Evolutionary conservation across 2,329 filamentous ascomycete species (phyloP), one percentile per base, ranked within the genome.

Genomic region (Fusarium nanum): DNA sequence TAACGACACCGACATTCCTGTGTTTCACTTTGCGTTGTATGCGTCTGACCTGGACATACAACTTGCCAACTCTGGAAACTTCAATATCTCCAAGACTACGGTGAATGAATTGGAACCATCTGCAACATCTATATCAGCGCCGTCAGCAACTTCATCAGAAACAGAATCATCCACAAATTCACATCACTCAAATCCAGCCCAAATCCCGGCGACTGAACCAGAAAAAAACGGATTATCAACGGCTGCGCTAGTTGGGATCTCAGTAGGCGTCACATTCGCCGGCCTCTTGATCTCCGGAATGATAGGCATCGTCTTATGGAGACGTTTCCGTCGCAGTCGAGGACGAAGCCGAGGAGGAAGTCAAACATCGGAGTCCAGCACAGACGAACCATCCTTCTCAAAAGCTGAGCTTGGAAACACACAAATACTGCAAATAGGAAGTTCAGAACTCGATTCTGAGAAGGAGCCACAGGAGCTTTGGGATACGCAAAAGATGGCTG

Each of bases 1-100:
- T 3, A n/a, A 25, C 7, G n/a, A 32, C 1, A 6, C 37, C 1
- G 37, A 50, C 2, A 34, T 59, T 1, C 40, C 61, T 0, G 37
- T 50, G 3, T 64, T 64, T 14, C 60, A 64, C 11, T 64, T 64
- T 28, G 27, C 45, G 0, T 20, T 64, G 0, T 64, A 64, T 3
- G 40, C 61, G 1, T 58, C 60, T 2, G 50, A 63, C 2, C 20
- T 34, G 0, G 40, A 64, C 7, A 25, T 41, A 0, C 44, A 52
- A 3, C 13, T 64, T 1, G 60, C 45, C 2, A 64, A 46, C 18
- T 64, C 61, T 1, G 61, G 50, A 0, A 9, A 16, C 0, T 64
- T 64, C 14, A 64, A 64, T 6, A 14, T 64, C 6, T 63, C 60
- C 2, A 10, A 23, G 3, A 25, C 40, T 11, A 23, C 52, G 0